phyloP scores from a whole-genome alignment of 2,329 filamentous ascomycete species.

The Ophiocordyceps robertsii region DNA sequence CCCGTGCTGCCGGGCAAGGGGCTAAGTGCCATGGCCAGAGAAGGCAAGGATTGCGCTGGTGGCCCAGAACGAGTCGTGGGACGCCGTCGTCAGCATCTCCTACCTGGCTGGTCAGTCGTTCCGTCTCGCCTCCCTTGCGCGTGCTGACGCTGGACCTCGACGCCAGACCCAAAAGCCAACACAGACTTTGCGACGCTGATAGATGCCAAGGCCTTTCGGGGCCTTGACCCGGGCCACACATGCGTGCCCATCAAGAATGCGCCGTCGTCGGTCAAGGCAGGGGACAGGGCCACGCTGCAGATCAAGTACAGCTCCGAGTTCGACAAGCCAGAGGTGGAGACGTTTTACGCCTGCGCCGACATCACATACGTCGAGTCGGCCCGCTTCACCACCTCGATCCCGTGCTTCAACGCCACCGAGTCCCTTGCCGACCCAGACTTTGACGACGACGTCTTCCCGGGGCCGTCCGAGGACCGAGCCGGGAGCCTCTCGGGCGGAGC shows the following conservation, averaged over 20 bases:
- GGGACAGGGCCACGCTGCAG: conserved; percentile 34
- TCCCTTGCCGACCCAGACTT: conserved; percentile 5
- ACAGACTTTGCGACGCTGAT: conserved; percentile 27
- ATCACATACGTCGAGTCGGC: conserved; percentile 25
- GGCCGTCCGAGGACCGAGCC: not conserved
- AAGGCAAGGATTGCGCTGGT: conserved; percentile 41
- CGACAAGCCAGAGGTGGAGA: conserved; percentile 12
- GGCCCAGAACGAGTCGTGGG: conserved; percentile 42
- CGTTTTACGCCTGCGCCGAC: conserved; percentile 36
- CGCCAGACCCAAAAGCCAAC: conserved; percentile 23
- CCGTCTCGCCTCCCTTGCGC: no score
- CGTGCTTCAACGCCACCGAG: conserved; percentile 31
- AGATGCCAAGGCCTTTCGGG: conserved; percentile 18
- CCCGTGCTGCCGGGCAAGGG: no score
- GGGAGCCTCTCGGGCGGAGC: conserved; percentile 46
- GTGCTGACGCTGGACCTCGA: no score
- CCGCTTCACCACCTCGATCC: conserved; percentile 18
- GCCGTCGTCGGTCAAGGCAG: conserved; percentile 19
- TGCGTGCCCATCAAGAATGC: conserved; percentile 26
- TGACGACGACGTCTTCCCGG: conserved; percentile 7
- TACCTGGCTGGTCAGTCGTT: conserved; percentile 29
- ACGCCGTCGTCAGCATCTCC: conserved; percentile 39
- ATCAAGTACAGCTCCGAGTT: conserved; percentile 32
- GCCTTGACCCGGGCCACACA: conserved; percentile 30
- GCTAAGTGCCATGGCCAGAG: conserved; percentile 17